phyloP scores from a whole-genome alignment of 2,329 filamentous ascomycete genomes.

The Colletotrichum sidae region DNA sequence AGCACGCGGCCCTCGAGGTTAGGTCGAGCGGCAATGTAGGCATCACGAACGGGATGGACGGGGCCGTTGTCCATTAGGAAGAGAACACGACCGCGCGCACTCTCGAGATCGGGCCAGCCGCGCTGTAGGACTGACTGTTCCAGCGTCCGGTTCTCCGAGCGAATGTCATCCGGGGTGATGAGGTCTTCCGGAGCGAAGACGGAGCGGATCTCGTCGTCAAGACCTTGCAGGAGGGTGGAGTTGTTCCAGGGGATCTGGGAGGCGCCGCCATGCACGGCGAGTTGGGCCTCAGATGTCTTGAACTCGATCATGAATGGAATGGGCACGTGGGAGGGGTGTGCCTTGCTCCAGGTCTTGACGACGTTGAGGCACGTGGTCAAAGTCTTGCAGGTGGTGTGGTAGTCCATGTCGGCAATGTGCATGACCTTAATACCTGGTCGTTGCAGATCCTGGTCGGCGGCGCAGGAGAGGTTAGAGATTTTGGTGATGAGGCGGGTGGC shows the following conservation, averaged over 20 bases:
- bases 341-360: conserved; percentile 57
- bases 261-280: conserved; percentile 45
- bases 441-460: conserved; percentile 52
- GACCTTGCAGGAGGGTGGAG: conserved; percentile 50
- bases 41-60: conserved; percentile 48
- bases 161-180: conserved; percentile 60
- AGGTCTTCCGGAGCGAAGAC: conserved; percentile 54
- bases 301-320: conserved; percentile 63
- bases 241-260: conserved; percentile 57
- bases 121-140: conserved; percentile 57
- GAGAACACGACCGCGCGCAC: conserved; percentile 57
- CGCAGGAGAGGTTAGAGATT: conserved; percentile 51
- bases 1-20: conserved; percentile 57
- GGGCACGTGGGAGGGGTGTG: conserved; percentile 56
- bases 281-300: conserved; percentile 49
- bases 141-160: conserved; percentile 53
- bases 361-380: conserved; percentile 56
- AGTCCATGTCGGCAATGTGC: conserved; percentile 62
- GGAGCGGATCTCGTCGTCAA: conserved; percentile 60
- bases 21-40: conserved; percentile 50
- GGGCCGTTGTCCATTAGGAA: conserved; percentile 65
- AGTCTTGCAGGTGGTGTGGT: conserved; percentile 58
- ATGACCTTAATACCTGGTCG: conserved; percentile 60
- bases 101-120: conserved; percentile 61
- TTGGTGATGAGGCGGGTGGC: conserved; percentile 56